Percentiles rank a stretch among this genome's conserved stretches.
Evolutionary conservation across 805 yeast species (phyloP).

Genomic region (Teunomyces funiuensis): DNA sequence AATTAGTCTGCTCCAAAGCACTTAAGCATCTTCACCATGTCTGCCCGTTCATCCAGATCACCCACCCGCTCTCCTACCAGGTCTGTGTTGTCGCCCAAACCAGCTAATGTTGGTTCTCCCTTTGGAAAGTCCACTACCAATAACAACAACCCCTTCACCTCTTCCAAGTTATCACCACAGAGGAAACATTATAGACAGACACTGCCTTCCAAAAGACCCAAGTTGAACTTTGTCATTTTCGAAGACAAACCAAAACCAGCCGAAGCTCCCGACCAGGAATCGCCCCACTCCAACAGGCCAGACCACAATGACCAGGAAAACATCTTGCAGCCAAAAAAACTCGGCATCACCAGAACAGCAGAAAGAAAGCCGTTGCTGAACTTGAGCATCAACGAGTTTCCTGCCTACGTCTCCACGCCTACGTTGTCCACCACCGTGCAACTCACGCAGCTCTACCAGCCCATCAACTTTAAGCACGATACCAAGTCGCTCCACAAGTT

Average conservation of each 20-base stretch:
- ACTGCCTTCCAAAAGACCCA: constrained; percentile 14
- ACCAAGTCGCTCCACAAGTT: constrained; percentile 31
- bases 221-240: constrained; percentile 20
- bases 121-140: constrained; percentile 6
- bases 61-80: constrained; percentile 18
- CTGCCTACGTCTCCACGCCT: constrained; percentile 24
- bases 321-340: constrained; percentile 31
- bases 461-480: constrained; percentile 28
- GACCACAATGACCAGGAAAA: constrained; percentile 43
- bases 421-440: constrained; percentile 9
- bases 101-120: constrained; percentile 17
- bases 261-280: background rate
- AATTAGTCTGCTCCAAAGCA: background rate
- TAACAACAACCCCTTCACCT: constrained; percentile 13
- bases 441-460: constrained; percentile 31
- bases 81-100: constrained; percentile 24
- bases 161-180: constrained; percentile 5
- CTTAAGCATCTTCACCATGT: background rate
- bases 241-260: constrained; percentile 16
- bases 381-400: constrained; percentile 28
- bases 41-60: background rate
- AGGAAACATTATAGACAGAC: constrained; percentile 1
- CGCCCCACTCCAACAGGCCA: constrained; percentile 16
- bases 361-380: constrained; percentile 28
- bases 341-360: constrained; percentile 9